Evolutionary conservation across 2,329 filamentous ascomycete genomes (phyloP).

Genomic region (Phyllosticta citrichinensis): DNA sequence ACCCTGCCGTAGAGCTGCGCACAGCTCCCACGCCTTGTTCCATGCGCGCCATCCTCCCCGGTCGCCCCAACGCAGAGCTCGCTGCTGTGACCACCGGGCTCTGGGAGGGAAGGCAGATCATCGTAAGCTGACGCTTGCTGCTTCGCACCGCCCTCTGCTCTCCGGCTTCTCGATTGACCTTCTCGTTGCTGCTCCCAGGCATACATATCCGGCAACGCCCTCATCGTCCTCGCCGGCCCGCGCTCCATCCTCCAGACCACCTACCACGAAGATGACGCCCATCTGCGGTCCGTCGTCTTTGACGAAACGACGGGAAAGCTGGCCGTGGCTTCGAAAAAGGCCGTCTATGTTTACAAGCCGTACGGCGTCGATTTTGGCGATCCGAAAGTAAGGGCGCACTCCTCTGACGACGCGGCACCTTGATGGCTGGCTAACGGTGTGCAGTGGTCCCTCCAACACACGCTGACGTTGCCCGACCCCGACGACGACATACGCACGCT

Average conservation of each 20-base stretch:
- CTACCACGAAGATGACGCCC: constrained; percentile 64
- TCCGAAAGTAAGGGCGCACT: constrained; percentile 52
- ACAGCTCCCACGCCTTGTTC: constrained; percentile 5
- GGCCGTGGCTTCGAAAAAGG: constrained; percentile 57
- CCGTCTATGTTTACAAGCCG: constrained; percentile 70
- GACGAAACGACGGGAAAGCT: constrained; percentile 80
- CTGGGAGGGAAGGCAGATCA: constrained; percentile 63
- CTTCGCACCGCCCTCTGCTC: background rate
- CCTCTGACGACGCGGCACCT: background rate
- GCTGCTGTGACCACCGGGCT: constrained; percentile 65
- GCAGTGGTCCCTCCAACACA: constrained; percentile 53
- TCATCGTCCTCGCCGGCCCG: constrained; percentile 64
- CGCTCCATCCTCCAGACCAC: constrained; percentile 78
- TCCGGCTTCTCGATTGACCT: constrained; percentile 4
- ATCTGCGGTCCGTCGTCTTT: constrained; percentile 67
- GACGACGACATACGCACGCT: constrained; percentile 48
- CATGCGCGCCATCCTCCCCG: constrained; percentile 73
- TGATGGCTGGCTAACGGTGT: background rate
- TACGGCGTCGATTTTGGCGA: constrained; percentile 59
- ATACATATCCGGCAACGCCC: constrained; percentile 82
- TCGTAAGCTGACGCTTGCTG: constrained; percentile 42
- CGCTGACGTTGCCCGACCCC: constrained; percentile 38
- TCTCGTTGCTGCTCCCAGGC: constrained; percentile 40
- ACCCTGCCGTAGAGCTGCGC: constrained; percentile 7
- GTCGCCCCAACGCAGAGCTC: constrained; percentile 65